Evolutionary conservation across 2,329 filamentous ascomycete species (phyloP), one percentile per base, ranked within the genome.

Genomic region (Colletotrichum lentis): DNA sequence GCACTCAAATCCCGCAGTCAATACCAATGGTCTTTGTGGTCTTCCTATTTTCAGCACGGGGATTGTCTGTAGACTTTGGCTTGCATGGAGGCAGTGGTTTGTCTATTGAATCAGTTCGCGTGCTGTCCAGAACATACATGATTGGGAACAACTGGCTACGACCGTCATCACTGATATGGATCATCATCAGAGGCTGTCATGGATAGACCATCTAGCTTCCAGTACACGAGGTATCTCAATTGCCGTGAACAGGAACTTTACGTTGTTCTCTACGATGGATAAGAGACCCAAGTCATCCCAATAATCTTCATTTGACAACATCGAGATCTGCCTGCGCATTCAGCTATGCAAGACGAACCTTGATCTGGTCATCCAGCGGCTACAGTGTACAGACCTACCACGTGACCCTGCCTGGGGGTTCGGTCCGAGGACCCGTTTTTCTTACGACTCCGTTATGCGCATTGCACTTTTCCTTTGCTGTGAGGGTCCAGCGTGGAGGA

Each of bases 121-220:
- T 5, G 11, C 11, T 3, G 16, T 37, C n/a, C 11, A 20, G 10
- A 22, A 14, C n/a, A 18, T 39, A 11, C 11, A 5, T 22, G 16
- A 8, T 14, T 8, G n/a, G 20, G 5, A 24, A 16, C 11, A 5
- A 22, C 11, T 12, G n/a, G 31, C 12, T 35, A 2, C 37, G n/a
- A 6, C 27, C 12, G n/a, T 3, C 22, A 53, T 6, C 0, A 1
- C 0, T 39, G 1, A 6, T n/a, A 7, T n/a, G 12, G 3, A 39
- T 16, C 37, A 1, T 16, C 11, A 5, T 12, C n/a, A 12, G n/a
- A 39, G 31, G 31, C 8, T 12, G 14, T 39, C 11, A 3, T 12
- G 10, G 16, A 10, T 12, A n/a, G 12, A n/a, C 20, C n/a, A 31
- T 39, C n/a, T 6, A 53, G 10, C n/a, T 2, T 22, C 12, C 12